Evolutionary conservation across 192 early-diverging fungal species (phyloP), one percentile per base, ranked within the genome.

Genomic region (Podila epicladia): DNA sequence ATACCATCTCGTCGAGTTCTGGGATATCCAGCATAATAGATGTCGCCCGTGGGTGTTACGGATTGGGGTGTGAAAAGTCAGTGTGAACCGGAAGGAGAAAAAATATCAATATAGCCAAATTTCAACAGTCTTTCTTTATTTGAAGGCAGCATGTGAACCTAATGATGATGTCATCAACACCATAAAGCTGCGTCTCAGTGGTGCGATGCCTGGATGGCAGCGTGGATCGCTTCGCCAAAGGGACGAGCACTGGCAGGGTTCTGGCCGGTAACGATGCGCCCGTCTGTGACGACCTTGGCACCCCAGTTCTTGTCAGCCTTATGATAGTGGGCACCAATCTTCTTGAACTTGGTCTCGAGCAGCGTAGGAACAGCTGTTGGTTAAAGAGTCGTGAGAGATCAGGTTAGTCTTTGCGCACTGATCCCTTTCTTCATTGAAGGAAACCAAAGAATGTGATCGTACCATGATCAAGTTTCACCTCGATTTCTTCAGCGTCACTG

Each of bases 251-350:
- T 88, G 49, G 91, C 87, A 3, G 93, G 93, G 77, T 93, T 91
- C 62, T 89, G 87, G 29, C 93, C 92, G 9, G 93, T 93, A 22
- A 94, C 89, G 22, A 95, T 61, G 20, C 88, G 83, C 0, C 93
- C 93, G 61, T 95, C 93, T 0, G 82, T 79, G 49, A 79, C 76
- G 19, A 79, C 76, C 65, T 79, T 82, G 64, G 72, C 87, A 49
- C 83, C 87, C 55, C 83, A 90, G 24, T 85, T 86, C n/a, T 67
- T 65, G 8, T 84, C 87, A 15, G 87, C 85, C 71, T 84, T 90
- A 64, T 77, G 73, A 62, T 88, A 93, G 24, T 73, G 76, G 19
- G 84, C 92, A 9, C 92, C 92, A 3, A 85, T 85, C 35, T 82
- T 59, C 51, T 59, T 79, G 59, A 79, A 32, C 53, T 79, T 79